Evolutionary conservation across 192 early-diverging fungal genomes (phyloP).

Genomic region (Coemansia sp.): DNA sequence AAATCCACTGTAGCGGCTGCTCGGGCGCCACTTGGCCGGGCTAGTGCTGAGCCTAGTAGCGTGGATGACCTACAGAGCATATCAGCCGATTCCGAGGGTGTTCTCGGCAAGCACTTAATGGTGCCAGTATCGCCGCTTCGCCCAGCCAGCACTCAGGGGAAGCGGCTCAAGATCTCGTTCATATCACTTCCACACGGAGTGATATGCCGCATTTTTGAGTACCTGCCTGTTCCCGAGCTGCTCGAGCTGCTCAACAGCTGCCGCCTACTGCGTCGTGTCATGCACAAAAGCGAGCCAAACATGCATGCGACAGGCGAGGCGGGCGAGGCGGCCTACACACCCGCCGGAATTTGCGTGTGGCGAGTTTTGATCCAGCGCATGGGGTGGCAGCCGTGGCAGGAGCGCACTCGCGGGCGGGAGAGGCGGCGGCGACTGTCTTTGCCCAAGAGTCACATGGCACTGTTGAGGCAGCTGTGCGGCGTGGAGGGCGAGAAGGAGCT

Average conservation of each 20-base stretch:
- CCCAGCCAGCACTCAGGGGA: not conserved
- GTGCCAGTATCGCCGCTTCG: not conserved
- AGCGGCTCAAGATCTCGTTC: slow-evolving; percentile 8
- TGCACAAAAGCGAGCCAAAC: slow-evolving; percentile 23
- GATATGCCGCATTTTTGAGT: slow-evolving; percentile 18
- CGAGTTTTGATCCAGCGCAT: slow-evolving; percentile 32
- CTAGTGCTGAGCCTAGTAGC: not conserved
- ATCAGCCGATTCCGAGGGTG: not conserved
- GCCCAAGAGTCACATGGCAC: slow-evolving; percentile 25
- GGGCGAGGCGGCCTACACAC: slow-evolving; percentile 28
- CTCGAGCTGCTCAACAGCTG: slow-evolving; percentile 34
- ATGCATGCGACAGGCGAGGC: not conserved
- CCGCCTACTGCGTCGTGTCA: slow-evolving; percentile 37
- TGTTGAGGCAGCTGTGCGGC: slow-evolving; percentile 29
- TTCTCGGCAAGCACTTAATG: not conserved
- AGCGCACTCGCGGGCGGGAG: slow-evolving; percentile 30
- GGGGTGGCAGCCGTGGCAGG: slow-evolving; percentile 40
- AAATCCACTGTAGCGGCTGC: not conserved
- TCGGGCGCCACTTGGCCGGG: not conserved
- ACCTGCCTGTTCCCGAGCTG: slow-evolving; percentile 25
- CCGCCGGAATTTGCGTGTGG: slow-evolving; percentile 32
- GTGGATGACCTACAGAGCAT: not conserved
- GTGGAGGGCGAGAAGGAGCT: slow-evolving; percentile 26
- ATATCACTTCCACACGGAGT: slow-evolving; percentile 27
- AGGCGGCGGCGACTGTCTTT: slow-evolving; percentile 17